Evolutionary conservation across 164 flowering plant genomes (phyloP), one percentile per base, ranked within the genome.

Genomic region (Chloranthus sessilifolius): DNA sequence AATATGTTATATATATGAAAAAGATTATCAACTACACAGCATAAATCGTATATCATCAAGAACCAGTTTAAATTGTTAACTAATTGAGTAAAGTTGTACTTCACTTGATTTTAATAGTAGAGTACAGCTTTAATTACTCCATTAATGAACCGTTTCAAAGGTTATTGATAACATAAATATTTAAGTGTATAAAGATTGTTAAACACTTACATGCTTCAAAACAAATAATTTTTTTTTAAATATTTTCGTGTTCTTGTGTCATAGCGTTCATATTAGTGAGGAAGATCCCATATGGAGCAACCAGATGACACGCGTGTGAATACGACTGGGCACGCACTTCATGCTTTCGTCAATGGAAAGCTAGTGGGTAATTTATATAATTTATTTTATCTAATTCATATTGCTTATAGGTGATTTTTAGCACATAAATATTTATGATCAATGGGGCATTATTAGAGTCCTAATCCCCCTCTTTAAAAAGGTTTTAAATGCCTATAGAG

Each of bases 321-420:
- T 35, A 63, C 58, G 1, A 79, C 65, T 5, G 95, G 95, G 1
- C 83, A 78, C 11, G 55, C 78, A 0, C 65, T 83, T 11, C 97
- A 88, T 57, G 91, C 58, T 0, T 88, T 39, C 38, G 74, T 80
- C 14, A 88, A 88, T 42, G 77, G 79, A 1, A 44, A 71, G 9
- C 62, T 53, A 17, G 14, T 79, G 3, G 88, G 90, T 78, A 69
- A 56, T 20, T 43, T n/a, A n/a, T n/a, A n/a, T n/a, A n/a, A n/a
- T n/a, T n/a, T n/a, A n/a, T n/a, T n/a, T n/a, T n/a, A n/a, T n/a
- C n/a, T n/a, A n/a, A n/a, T n/a, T n/a, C n/a, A n/a, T n/a, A n/a
- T n/a, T n/a, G n/a, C n/a, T n/a, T n/a, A n/a, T n/a, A n/a, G n/a
- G n/a, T n/a, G n/a, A n/a, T n/a, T n/a, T n/a, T n/a, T n/a, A n/a